These are phyloP conservation scores for Fusarium buharicum DNA, from an alignment of 2,329 filamentous ascomycete species.

Conservation along the genomic window DNA sequence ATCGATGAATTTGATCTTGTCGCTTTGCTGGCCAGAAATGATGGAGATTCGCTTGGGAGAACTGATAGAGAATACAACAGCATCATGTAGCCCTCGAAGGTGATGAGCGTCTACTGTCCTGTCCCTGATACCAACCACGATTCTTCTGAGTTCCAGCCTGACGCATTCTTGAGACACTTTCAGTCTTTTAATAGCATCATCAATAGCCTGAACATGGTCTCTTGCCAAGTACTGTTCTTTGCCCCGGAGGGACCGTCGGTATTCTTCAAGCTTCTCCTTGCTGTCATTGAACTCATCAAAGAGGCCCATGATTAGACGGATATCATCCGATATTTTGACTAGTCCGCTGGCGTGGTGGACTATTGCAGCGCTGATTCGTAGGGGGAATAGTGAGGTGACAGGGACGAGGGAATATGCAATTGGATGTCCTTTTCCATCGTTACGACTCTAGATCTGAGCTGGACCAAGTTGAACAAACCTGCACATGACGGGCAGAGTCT, in stretches of 20 bases:
- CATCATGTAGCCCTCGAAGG: not conserved
- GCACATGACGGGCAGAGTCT: slow-evolving; percentile 2
- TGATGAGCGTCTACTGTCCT: not conserved
- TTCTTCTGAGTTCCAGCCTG: not conserved
- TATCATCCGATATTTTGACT: too few species aligned
- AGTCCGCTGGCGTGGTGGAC: too few species aligned
- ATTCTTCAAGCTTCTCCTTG: not conserved
- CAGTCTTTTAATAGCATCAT: not conserved
- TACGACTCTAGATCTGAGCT: not conserved
- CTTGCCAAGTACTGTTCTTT: slow-evolving; percentile 6
- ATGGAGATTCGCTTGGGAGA: not conserved
- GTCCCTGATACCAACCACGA: not conserved
- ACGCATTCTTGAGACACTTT: not conserved
- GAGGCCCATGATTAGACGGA: not conserved
- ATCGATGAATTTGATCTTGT: slow-evolving; percentile 26
- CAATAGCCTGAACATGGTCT: slow-evolving; percentile 9
- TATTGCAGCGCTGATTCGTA: rapidly evolving
- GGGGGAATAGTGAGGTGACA: not conserved
- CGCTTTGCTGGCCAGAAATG: slow-evolving; percentile 11
- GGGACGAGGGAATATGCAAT: slow-evolving; percentile 21
- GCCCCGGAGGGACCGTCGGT: slow-evolving; percentile 1
- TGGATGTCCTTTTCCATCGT: slow-evolving; percentile 20
- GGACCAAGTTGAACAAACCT: slow-evolving; percentile 7
- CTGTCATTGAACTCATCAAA: slow-evolving; percentile 15
- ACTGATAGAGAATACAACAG: rapidly evolving